Evolutionary conservation across 148 eudicot species (phyloP), one percentile per base, ranked within the genome.

Genomic region (Rheum nobile): DNA sequence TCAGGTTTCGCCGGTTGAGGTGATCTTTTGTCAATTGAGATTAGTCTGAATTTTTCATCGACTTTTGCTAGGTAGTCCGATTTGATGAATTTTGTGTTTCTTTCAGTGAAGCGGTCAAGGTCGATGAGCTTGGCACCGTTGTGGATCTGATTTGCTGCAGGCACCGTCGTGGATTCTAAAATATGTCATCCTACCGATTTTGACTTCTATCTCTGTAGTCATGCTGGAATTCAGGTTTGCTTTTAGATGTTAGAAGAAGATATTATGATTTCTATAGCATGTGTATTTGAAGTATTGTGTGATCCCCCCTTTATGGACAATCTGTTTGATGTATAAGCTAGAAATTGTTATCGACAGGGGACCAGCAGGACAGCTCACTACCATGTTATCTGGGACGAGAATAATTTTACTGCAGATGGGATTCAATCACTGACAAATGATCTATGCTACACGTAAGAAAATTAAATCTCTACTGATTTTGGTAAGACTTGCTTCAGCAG

Each of bases 151-250:
- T 81, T 90, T 4, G 88, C 91, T 77, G 97, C 96, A 63, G 93
- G 96, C 42, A 88, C 96, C 3, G 91, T 88, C 9, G 96, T 90
- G 63, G 93, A 90, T 54, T 52, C 96, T 9, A 85, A 88, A 72
- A 88, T 90, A 65, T 90, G 96, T 67, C 96, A 90, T 87, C 96
- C 93, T 34, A 88, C 90, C 2, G 91, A 90, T 77, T 90, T 72
- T 89, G 70, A 97, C 98, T 13, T 93, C 97, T 48, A 85, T 88
- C 0, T 75, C 14, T 57, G 10, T 57, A 88, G 96, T 79, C 96
- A 90, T 83, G 93, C 92, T 17, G 93, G 96, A 74, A 88, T 90
- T 75, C 93, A 90, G 86, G 96, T 90, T 68, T 43, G 55, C 55
- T 70, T 59, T 73, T 74, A 9, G 52, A 47, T 32, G 13, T 4